phyloP scores from a whole-genome alignment of 2,329 filamentous ascomycete species.

The Xylariaceae sp. region DNA sequence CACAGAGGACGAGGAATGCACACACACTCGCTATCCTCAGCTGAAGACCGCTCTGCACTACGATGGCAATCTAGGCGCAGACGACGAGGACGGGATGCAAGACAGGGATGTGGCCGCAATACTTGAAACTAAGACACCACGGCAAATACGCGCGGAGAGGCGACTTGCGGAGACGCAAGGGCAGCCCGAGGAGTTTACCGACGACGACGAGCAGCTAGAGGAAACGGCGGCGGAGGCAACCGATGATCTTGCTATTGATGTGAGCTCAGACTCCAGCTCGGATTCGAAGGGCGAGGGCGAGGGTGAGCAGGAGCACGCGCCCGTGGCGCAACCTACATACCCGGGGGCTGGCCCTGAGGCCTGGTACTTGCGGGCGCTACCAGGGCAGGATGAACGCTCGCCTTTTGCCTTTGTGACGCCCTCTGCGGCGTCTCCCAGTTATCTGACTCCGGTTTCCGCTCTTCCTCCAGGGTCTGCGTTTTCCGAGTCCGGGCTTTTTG shows the following conservation, averaged over 20 bases:
- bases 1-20: not conserved
- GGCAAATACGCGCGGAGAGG: conserved; percentile 7
- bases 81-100: not conserved
- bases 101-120: not conserved
- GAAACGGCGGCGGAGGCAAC: too few species aligned
- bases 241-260: too few species aligned
- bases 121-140: not conserved
- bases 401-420: too few species aligned
- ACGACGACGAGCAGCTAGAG: conserved; percentile 3
- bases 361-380: too few species aligned
- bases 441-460: too few species aligned
- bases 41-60: not conserved
- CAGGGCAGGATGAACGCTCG: too few species aligned
- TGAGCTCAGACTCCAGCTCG: not conserved
- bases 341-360: too few species aligned
- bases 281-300: not conserved
- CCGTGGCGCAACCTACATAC: too few species aligned
- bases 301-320: too few species aligned
- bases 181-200: not conserved
- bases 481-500: too few species aligned
- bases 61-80: not conserved
- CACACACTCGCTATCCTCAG: not conserved
- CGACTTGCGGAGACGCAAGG: not conserved
- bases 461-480: too few species aligned
- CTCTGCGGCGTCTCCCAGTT: too few species aligned